These are phyloP conservation scores for Ambrosia hybrid DNA, from an alignment of 140 eudicot species.

Conservation along the genomic window DNA sequence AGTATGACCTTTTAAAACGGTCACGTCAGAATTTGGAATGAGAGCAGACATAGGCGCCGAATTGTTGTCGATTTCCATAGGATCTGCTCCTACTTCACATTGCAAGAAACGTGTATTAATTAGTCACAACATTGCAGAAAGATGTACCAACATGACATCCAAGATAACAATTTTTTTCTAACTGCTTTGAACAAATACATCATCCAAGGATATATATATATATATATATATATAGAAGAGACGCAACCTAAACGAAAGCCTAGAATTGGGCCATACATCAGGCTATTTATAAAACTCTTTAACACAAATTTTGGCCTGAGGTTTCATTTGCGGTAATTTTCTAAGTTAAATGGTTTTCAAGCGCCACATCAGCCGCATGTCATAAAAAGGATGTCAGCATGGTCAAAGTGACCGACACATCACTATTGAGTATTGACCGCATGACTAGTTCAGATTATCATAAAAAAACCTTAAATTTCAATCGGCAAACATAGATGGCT, in stretches of 20 bases:
- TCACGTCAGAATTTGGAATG: slow-evolving; percentile 70
- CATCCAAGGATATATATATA: no score
- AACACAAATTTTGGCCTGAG: background rate
- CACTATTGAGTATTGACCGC: no score
- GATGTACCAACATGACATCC: background rate
- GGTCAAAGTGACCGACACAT: no score
- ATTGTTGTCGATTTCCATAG: slow-evolving; percentile 80
- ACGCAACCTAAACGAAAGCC: background rate
- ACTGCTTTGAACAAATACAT: no score
- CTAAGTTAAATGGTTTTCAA: background rate
- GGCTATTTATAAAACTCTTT: background rate
- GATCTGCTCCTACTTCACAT: slow-evolving; percentile 63
- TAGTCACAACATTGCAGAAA: slow-evolving; percentile 1
- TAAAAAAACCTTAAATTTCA: no score
- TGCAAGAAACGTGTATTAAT: slow-evolving; percentile 17
- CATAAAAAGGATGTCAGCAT: no score
- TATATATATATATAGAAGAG: background rate
- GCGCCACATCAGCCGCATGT: background rate
- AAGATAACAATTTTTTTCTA: no score
- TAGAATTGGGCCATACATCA: background rate
- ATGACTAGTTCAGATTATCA: no score
- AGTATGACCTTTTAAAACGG: slow-evolving; percentile 86
- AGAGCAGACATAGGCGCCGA: slow-evolving; percentile 47
- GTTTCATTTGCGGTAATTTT: background rate
- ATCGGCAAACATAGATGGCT: background rate